Percentiles rank a stretch among this genome's conserved stretches.
Evolutionary conservation across 192 early-diverging fungal genomes (phyloP).

Genomic region (Coemansia sp.): DNA sequence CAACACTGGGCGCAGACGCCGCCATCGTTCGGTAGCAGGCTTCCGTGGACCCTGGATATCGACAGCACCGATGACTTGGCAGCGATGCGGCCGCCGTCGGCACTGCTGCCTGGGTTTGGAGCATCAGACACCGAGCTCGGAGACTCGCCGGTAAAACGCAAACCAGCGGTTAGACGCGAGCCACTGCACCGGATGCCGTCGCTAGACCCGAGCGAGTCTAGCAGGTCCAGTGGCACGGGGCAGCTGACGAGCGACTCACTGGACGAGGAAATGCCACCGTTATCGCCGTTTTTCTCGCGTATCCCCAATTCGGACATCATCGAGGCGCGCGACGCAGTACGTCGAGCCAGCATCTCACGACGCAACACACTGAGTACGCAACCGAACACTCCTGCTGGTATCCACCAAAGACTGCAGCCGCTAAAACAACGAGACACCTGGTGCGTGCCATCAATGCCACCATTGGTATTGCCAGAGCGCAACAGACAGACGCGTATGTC

Average conservation of each 20-base stretch:
- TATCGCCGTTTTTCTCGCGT: conserved; percentile 45
- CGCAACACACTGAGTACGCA: conserved; percentile 19
- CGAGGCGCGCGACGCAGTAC: conserved; percentile 28
- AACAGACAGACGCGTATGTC: conserved; percentile 9
- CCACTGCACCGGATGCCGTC: conserved; percentile 11
- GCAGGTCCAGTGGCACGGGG: background rate
- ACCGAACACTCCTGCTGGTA: background rate
- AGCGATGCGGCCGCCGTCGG: conserved; percentile 30
- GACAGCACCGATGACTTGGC: conserved; percentile 20
- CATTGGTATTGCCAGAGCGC: background rate
- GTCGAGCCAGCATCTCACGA: conserved; percentile 19
- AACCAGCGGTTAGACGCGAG: background rate
- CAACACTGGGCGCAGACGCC: background rate
- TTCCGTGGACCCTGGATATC: conserved; percentile 3
- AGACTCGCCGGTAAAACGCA: background rate
- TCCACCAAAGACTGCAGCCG: background rate
- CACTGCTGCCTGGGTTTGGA: conserved; percentile 7
- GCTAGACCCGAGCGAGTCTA: background rate
- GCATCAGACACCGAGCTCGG: background rate
- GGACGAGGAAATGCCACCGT: conserved; percentile 44
- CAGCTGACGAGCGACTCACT: conserved; percentile 5
- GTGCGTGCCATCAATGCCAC: background rate
- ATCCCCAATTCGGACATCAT: conserved; percentile 24
- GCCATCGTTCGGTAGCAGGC: conserved; percentile 2
- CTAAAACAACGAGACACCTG: conserved; percentile 12